Base-by-base conservation (phyloP, 768 basidiomycete species). In the Amanita rimosa region DNA sequence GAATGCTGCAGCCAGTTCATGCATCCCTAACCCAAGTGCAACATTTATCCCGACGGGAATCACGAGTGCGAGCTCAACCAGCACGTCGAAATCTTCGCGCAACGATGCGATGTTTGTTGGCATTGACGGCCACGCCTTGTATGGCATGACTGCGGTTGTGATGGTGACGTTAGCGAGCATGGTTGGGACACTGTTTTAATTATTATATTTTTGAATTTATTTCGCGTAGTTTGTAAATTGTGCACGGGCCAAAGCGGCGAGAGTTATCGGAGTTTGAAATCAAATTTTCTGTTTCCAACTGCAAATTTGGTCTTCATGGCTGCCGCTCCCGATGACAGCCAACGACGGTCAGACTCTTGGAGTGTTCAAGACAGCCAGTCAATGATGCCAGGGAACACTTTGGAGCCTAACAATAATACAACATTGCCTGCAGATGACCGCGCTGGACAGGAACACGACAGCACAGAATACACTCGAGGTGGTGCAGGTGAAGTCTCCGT, bases 1-100 rank as follows among this genome's bases (percentile, higher is more conserved):
- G 36, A 68, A 68, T 49, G 64, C 78, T 33, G 83, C 75, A 35
- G 82, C 75, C 19, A 74, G 67, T 47, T 81, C 84, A 11, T 91
- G 87, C 59, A 64, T 88, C 48, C 61, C 85, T 16, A 80, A 71
- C 58, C 75, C 83, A 13, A 62, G 67, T 11, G 74, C 82, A 11
- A 81, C 79, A 6, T 81, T 80, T 61, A 75, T 65, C 17, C 59
- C 69, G 40, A 62, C 53, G 26, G 60, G 55, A n/a, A 46, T 57
- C 34, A 57, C 64, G 11, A 48, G 54, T 19, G 50, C 58, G 14
- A 39, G 52, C 17, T 54, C 55, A 19, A 50, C 50, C 55, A 34
- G 57, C 31, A 54, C 48, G 21, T 61, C 58, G 36, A 36, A 21
- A 3, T 36, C 55, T 24, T 54, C 57, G 34, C 55, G 57, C 41